Base-by-base conservation (phyloP, 2,329 filamentous ascomycete genomes). In the Curvularia lunata region DNA sequence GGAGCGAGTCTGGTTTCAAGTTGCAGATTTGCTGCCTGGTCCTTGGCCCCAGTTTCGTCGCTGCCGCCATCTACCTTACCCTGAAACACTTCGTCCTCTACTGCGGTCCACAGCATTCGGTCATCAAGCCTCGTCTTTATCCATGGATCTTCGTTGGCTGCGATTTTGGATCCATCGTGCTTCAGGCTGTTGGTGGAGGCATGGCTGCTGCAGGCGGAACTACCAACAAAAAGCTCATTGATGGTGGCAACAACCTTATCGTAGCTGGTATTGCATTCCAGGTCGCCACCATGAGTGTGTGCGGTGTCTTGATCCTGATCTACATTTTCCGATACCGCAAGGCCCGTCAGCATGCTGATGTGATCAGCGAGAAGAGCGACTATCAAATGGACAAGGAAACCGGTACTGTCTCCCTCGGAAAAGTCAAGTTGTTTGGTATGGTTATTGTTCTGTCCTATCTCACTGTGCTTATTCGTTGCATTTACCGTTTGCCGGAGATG, bases 91-190 rank as follows among this genome's bases (percentile, higher is more conserved):
- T 82, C 7, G 76, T 82, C 37, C 59, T 80, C 6, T 77, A 78
- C 63, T 78, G 79, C 37, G 80, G 80, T 1, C 67, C 75, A 0
- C 70, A 78, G 38, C 73, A 75, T 59, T 81, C 78, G 0, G 66
- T 77, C 1, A 63, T 82, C 27, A 72, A 71, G 47, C 61, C 71
- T 8, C 66, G 66, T 25, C 65, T 81, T 10, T 86, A 85, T 66
- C 85, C 84, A 6, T 82, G 82, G 75, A 78, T 86, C 56, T 87
- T 87, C 72, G 82, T 87, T 63, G 73, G 76, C 37, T 85, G 82
- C 66, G 85, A 87, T 59, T 67, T 86, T 34, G 67, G 84, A 43
- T 83, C 81, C 18, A 80, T 88, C 32, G 62, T 84, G 10, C 70
- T 86, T 13, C 85, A 87, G 67, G 84, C 83, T 7, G 77, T 77